Conservation (phyloP, 208 protist genomes). For the Trypanosoma vivax region DNA sequence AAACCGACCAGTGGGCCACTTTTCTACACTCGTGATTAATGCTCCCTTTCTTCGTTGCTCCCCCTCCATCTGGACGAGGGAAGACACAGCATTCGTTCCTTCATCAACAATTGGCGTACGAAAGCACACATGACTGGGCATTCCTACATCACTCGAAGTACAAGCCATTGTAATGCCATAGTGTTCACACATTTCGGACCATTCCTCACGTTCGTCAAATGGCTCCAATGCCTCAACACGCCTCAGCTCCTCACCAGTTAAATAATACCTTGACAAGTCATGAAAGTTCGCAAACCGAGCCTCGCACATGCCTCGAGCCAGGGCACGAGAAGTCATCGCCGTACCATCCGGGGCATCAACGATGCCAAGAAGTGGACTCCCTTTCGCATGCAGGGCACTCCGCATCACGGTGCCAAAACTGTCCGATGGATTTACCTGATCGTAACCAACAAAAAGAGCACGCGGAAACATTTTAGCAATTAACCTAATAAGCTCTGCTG, state of each 20-base stretch:
- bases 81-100: too few relatives aligned
- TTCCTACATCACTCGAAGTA: constrained; percentile 19
- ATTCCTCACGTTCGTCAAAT: constrained; percentile 88
- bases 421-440: constrained; percentile 72
- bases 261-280: constrained; percentile 47
- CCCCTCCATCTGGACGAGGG: too few relatives aligned
- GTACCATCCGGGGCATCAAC: constrained; percentile 25
- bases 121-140: constrained; percentile 14
- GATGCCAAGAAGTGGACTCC: constrained; percentile 72
- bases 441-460: constrained; percentile 71
- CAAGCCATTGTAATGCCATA: constrained; percentile 80
- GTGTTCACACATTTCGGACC: constrained; percentile 89
- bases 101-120: background rate
- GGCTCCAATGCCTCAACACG: constrained; percentile 70
- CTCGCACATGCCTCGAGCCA: constrained; percentile 42
- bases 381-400: constrained; percentile 49
- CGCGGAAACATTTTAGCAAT: constrained; percentile 45
- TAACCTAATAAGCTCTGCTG: constrained; percentile 40
- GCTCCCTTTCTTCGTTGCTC: background rate
- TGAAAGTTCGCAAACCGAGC: constrained; percentile 77
- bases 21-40: constrained; percentile 8
- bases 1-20: constrained; percentile 73
- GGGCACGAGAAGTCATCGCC: constrained; percentile 45
- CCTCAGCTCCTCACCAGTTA: constrained; percentile 34
- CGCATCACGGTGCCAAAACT: constrained; percentile 84